Percentiles rank a stretch among this genome's conserved stretches.
Conservation (phyloP, 2,329 filamentous ascomycete species). For the Penicillium sp. region DNA sequence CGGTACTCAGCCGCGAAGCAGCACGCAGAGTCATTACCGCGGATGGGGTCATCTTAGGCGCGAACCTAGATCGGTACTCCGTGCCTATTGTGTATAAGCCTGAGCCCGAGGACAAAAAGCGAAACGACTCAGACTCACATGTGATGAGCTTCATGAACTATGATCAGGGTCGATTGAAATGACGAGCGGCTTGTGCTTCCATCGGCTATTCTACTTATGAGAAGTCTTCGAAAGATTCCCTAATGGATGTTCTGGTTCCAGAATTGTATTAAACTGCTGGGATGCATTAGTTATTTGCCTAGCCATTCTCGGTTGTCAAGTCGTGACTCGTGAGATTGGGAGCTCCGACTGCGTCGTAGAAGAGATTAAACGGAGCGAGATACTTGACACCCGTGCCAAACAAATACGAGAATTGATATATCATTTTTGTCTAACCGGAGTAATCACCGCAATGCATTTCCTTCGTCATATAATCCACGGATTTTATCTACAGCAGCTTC, state of each 20-base stretch:
- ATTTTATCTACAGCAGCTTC: constrained; percentile 44
- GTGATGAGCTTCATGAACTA: constrained; percentile 31
- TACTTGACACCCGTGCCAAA: too few relatives aligned
- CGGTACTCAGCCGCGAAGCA: not conserved
- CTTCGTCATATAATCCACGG: constrained; percentile 10
- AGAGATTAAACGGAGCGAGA: constrained; percentile 39
- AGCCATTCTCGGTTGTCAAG: constrained; percentile 37
- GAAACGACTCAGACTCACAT: constrained; percentile 6
- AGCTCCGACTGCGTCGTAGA: constrained; percentile 46
- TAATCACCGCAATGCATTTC: constrained; percentile 10
- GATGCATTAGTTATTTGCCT: too few relatives aligned
- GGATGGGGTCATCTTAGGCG: constrained; percentile 27
- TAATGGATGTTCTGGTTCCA: too few relatives aligned
- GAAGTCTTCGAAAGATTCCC: too few relatives aligned
- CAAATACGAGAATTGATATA: not conserved
- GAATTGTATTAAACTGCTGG: too few relatives aligned
- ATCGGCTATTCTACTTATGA: not conserved
- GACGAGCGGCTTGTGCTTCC: not conserved
- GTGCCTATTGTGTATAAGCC: constrained; percentile 1
- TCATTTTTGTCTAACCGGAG: constrained; percentile 23
- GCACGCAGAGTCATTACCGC: constrained; percentile 18
- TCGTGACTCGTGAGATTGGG: constrained; percentile 45
- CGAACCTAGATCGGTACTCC: constrained; percentile 24
- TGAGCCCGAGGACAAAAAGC: not conserved
- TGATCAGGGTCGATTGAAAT: constrained; percentile 1